These are phyloP conservation scores for Microdochium paspali DNA, from an alignment of 2,329 filamentous ascomycete species.

Conservation along the genomic window DNA sequence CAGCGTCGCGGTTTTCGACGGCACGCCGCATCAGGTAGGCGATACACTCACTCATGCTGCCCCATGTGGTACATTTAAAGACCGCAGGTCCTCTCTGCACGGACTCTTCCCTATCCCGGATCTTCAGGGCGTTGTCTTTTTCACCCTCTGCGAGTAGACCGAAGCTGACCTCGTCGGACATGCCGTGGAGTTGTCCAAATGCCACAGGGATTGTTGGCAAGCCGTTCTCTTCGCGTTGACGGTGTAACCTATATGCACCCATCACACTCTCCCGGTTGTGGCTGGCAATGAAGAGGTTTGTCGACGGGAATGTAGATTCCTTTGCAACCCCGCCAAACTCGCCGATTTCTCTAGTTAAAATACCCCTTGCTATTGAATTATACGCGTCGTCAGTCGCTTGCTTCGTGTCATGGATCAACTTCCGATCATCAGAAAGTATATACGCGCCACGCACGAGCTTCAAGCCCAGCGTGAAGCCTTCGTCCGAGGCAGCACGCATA, in stretches of 20 bases:
- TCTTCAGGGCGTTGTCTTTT: neutral
- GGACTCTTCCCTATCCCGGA: no score
- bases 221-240: conserved; percentile 23
- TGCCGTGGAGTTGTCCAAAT: conserved; percentile 46
- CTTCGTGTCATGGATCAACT: conserved; percentile 42
- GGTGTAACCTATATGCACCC: conserved; percentile 33
- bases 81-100: conserved; percentile 16
- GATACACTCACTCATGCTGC: conserved; percentile 26
- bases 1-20: conserved; percentile 28
- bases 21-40: conserved; percentile 25
- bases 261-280: conserved; percentile 35
- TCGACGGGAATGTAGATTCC: conserved; percentile 27
- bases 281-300: conserved; percentile 41
- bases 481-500: conserved; percentile 30
- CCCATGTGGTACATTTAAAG: conserved; percentile 31
- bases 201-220: conserved; percentile 25
- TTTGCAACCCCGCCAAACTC: conserved; percentile 25
- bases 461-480: conserved; percentile 41
- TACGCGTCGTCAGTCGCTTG: conserved; percentile 42
- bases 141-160: conserved; percentile 23
- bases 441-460: conserved; percentile 51
- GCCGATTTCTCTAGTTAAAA: conserved; percentile 32
- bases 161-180: conserved; percentile 48
- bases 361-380: conserved; percentile 35
- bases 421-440: conserved; percentile 35